Evolutionary conservation across 2,329 filamentous ascomycete species (phyloP).

Genomic region (Colletotrichum navitas): DNA sequence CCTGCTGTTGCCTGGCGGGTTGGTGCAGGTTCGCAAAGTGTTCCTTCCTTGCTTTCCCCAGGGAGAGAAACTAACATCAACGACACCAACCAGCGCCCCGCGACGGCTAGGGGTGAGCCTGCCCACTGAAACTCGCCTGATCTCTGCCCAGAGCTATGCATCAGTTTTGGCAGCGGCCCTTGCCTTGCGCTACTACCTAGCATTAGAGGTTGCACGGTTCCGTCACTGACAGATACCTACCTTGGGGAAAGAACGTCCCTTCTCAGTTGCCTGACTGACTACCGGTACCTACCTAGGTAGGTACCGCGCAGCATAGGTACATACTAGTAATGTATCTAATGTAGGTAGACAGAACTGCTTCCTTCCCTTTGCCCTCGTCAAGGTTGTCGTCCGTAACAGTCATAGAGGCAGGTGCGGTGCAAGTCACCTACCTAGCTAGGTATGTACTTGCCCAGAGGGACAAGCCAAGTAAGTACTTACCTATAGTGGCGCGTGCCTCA

Average conservation of each 20-base stretch:
- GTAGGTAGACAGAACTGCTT: too few relatives aligned
- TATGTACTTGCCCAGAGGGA: too few relatives aligned
- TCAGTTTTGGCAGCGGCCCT: constrained; percentile 7
- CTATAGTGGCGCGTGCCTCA: neutral
- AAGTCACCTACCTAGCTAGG: too few relatives aligned
- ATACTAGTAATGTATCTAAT: too few relatives aligned
- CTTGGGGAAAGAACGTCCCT: too few relatives aligned
- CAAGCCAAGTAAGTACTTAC: neutral
- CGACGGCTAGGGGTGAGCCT: neutral
- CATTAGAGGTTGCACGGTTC: too few relatives aligned
- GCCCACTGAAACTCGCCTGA: constrained; percentile 25
- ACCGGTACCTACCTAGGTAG: neutral
- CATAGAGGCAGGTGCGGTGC: too few relatives aligned
- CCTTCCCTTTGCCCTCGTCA: too few relatives aligned
- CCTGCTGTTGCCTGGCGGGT: neutral
- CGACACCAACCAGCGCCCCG: neutral
- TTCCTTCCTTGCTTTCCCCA: neutral
- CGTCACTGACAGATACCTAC: too few relatives aligned
- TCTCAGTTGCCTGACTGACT: neutral
- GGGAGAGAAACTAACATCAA: neutral
- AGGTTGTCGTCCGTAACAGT: too few relatives aligned
- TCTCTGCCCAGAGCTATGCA: constrained; percentile 9
- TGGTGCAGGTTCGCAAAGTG: neutral
- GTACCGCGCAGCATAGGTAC: too few relatives aligned
- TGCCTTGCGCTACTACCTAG: neutral